Base-by-base conservation (phyloP, 2,329 filamentous ascomycete species). In the Verticillium dahliae region DNA sequence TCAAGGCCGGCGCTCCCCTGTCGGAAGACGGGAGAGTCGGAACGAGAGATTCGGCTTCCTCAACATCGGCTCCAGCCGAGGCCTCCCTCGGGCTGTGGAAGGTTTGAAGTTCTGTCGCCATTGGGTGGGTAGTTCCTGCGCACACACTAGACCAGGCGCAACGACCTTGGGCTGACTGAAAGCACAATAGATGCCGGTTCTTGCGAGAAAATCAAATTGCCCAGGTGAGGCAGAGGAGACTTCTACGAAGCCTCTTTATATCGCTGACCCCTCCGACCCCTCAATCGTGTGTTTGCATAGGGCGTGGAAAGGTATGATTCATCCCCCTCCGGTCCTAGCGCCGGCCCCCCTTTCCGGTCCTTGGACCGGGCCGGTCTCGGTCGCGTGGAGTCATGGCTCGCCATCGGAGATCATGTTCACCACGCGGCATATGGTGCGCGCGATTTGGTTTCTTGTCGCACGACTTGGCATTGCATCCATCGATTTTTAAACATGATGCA, bases 11-110 rank as follows among this genome's bases (percentile, higher is more conserved):
- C 1, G 56, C 56, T 1, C 69, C 67, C 15, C 61, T 52, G 34
- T 70, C 68, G 4, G 65, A 61, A 0, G 67, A 65, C 1, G 64
- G 64, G 3, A 69, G 63, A n/a, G 63, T 60, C 34, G 66, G 65
- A 27, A 64, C 61, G 31, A 63, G 55, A 38, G 59, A 62, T 15
- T 62, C 58, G 54, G 39, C 55, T 15, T 63, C 66, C 39, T 63
- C 62, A 11, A 62, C 61, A 14, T 62, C 61, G 45, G 18, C 60
- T 14, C 59, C 38, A 11, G 13, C 59, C 11, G 58, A 50, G 4
- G 41, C 14, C 10, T 22, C 39, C 10, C 38, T 27, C 15, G 38
- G 57, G 14, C 15, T 41, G 22, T 15, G 11, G 57, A 58, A 45
- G 38, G 27, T 50, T 14, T 45, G 38, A 15, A 58, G 38, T n/a